Base-by-base conservation (phyloP, 106 monocot species). In the Vanilla planifolia region DNA sequence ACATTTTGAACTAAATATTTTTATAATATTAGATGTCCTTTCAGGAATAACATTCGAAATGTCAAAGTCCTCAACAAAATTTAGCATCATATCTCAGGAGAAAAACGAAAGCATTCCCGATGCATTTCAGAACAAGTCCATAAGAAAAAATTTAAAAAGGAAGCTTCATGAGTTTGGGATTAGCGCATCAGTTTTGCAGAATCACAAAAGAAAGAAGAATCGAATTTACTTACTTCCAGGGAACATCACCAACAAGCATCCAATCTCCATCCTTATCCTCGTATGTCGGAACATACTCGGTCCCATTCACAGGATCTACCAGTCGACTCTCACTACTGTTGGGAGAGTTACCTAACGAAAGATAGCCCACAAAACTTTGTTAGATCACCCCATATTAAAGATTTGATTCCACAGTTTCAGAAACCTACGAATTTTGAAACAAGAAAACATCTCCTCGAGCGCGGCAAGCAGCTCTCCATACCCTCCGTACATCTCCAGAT, bases 221-320 rank as follows among this genome's bases (percentile, higher is more conserved):
- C 10, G 8, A 10, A 48, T 16, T 3, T 19, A 67, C 80, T 80
- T 70, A 93, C 93, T 85, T 93, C 93, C 93, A 93, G 8, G 93
- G 93, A 36, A 93, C 93, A 58, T 93, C 93, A 1, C 93, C 93
- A 11, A 82, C 85, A 13, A 93, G 77, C 93, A 93, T 93, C 93
- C 93, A 93, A 68, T 93, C 93, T 5, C 93, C 93, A 29, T 93
- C 93, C 63, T 89, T 93, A 55, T 93, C 93, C 67, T 93, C 85
- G 15, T 93, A 93, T 16, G 93, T 93, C 0, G 93, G 93, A 29
- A 89, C 79, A 33, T 85, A 93, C 67, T 89, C 88, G 3, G 72
- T 80, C 46, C 93, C 89, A 35, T 74, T 85, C 30, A 93, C 74
- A 8, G 79, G 85, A 73, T 93, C 93, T 25, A 89, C 93, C 70